Base-by-base conservation (phyloP, 768 basidiomycete genomes). In the Tricholoma hemisulphureum region DNA sequence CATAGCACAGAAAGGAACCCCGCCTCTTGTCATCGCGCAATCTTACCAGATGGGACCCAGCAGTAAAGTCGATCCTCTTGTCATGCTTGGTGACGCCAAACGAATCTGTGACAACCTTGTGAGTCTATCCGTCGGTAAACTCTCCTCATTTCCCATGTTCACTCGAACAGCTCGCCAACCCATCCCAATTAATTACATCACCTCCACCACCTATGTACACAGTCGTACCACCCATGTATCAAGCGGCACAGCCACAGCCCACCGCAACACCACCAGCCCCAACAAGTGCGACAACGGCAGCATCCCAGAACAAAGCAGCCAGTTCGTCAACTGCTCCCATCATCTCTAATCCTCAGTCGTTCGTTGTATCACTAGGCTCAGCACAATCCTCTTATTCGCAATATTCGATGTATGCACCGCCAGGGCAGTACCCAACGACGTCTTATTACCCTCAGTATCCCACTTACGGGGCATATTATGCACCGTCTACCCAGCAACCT, bases 41-140 rank as follows among this genome's bases (percentile, higher is more conserved):
- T 90, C 87, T 64, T 93, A 91, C 68, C 85, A 87, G 61, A 83
- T 87, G 79, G 87, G 87, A 5, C 83, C 86, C 7, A 76, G 77
- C 11, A 80, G 76, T 57, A 88, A 88, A 61, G 80, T 91, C 13
- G 90, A 93, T 62, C 90, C 90, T 4, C 63, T 93, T 43, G 73
- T 75, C 55, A 86, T 93, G 83, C 80, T 93, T 3, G 80, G 71
- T 32, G 91, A 92, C 53, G 91, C 90, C 6, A 91, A 90, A 70
- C 80, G 84, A 26, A 82, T 87, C 14, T 92, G 91, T 61, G 90
- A 93, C 70, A 82, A 81, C 20, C 80, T 93, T 24, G 90, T 91
- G 71, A 71, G 78, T 69, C 20, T 26, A 37, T 53, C 21, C 26
- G 10, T 24, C 23, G 8, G 7, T 28, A 2, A 48, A 49, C 3